Evolutionary conservation across 768 basidiomycete genomes (phyloP), one percentile per base, ranked within the genome.

Genomic region (Hypholoma fasciculare): DNA sequence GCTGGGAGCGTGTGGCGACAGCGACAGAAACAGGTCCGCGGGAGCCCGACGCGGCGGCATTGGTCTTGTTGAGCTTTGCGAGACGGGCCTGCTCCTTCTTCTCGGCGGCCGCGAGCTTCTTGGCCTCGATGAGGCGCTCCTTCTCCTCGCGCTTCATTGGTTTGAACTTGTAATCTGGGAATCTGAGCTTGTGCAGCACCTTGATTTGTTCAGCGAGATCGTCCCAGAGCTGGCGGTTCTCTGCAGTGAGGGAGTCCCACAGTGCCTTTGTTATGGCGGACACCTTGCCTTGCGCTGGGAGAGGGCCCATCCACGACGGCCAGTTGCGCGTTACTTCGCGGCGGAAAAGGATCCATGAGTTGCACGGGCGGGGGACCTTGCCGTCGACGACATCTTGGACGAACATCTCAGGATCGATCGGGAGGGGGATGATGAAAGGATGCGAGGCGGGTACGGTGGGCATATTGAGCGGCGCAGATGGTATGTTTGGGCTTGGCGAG

Each of bases 321-420:
- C 61, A 57, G 23, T 69, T 61, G 42, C 75, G 73, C 16, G 83
- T 74, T 65, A 81, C 84, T 60, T 84, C 79, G 2, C 87, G 83
- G 42, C 92, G 84, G 71, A 89, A 94, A 14, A 93, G 61, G 58
- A 94, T 93, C 89, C 90, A 94, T 0, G 91, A 86, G 67, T 93
- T 94, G 9, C 86, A 84, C 3, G 92, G 91, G 0, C 92, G 81
- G 9, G 88, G 87, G 4, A 80, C 77, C 55, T 78, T 71, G 16
- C 16, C 47, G 13, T 49, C 40, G 11, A 16, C 40, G 30, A 34
- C 30, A 9, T 42, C 40, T 12, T 42, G 16, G 7, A 16, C 40
- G 30, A 34, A 34, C 30, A 34, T 34, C 30, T 34, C 30, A 9
- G 30, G 30, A 34, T 34, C 30, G 6, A 34, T 34, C 1, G 30